Evolutionary conservation across 2,329 filamentous ascomycete genomes (phyloP).

Genomic region (Epichloe coenophiala): DNA sequence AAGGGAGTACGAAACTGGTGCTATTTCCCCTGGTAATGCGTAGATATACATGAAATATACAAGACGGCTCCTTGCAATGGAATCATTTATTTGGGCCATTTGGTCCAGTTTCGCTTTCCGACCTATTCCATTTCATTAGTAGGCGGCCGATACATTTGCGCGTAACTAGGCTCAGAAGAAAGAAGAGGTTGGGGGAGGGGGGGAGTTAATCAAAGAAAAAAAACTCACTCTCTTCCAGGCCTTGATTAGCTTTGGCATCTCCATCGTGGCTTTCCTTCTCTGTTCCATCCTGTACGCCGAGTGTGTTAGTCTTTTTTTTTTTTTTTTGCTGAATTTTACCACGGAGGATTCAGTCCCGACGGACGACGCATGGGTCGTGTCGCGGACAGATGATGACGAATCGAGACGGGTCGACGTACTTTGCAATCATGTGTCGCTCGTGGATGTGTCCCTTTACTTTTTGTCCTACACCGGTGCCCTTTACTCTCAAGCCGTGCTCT

Average conservation of each 20-base stretch:
- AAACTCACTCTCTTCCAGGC: constrained; percentile 81
- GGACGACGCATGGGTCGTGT: too few species aligned
- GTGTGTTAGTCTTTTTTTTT: constrained; percentile 6
- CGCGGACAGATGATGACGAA: background rate
- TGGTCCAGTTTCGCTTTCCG: constrained; percentile 42
- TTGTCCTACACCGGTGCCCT: constrained; percentile 86
- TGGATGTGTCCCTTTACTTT: constrained; percentile 89
- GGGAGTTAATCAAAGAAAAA: background rate
- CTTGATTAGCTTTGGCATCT: constrained; percentile 84
- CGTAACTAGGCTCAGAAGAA: background rate
- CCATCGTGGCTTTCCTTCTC: constrained; percentile 82
- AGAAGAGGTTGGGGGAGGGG: too few species aligned
- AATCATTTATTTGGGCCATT: constrained; percentile 38
- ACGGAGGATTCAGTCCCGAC: background rate
- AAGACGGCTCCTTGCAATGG: constrained; percentile 8
- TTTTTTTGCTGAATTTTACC: background rate
- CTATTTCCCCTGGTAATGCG: constrained; percentile 9
- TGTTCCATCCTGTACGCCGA: constrained; percentile 54
- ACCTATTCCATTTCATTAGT: constrained; percentile 29
- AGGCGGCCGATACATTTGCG: background rate
- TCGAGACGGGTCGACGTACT: constrained; percentile 32
- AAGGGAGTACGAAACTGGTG: background rate
- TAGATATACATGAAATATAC: constrained; percentile 22
- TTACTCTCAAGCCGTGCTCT: constrained; percentile 70
- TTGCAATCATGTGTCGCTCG: constrained; percentile 72